A percentile compares a stretch with the other conserved stretches of the same genome.
Evolutionary conservation across 1,284 basidiomycete genomes (phyloP).

Genomic region (Boletellus deceptivus): DNA sequence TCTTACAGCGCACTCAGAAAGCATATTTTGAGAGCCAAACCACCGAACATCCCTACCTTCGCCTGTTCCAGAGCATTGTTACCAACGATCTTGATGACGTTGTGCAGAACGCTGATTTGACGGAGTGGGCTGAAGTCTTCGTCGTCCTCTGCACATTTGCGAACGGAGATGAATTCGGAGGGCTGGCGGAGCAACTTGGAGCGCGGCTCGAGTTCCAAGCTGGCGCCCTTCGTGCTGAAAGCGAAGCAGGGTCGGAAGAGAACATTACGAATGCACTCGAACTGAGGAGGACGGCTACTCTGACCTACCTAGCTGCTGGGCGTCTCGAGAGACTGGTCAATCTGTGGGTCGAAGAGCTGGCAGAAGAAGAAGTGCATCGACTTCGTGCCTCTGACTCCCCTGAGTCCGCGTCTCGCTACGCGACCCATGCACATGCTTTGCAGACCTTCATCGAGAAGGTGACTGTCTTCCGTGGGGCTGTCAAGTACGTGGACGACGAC

Average conservation of each 20-base stretch:
- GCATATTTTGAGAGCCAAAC: slow-evolving; percentile 90
- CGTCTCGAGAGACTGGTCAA: slow-evolving; percentile 86
- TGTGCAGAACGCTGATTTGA: slow-evolving; percentile 86
- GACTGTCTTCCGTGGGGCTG: slow-evolving; percentile 88
- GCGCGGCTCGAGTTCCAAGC: slow-evolving; percentile 70
- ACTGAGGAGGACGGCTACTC: slow-evolving; percentile 85
- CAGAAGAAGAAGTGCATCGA: slow-evolving; percentile 70
- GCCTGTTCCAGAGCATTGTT: slow-evolving; percentile 94
- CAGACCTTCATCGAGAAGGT: slow-evolving; percentile 98
- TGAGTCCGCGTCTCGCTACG: slow-evolving; percentile 62
- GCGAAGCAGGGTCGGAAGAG: slow-evolving; percentile 39
- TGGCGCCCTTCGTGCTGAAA: slow-evolving; percentile 20
- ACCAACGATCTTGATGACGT: slow-evolving; percentile 76
- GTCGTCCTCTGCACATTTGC: slow-evolving; percentile 97
- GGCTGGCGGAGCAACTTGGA: slow-evolving; percentile 89
- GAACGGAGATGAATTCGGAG: slow-evolving; percentile 78
- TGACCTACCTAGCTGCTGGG: slow-evolving; percentile 91
- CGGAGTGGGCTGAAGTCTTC: slow-evolving; percentile 97
- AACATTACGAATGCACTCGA: slow-evolving; percentile 47
- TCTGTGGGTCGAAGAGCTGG: slow-evolving; percentile 93
- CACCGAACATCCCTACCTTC: slow-evolving; percentile 80
- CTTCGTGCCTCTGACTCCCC: slow-evolving; percentile 13
- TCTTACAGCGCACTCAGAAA: slow-evolving; percentile 89
- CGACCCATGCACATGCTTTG: slow-evolving; percentile 85
- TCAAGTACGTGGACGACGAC: slow-evolving; percentile 84